Percentiles rank a stretch among this genome's conserved stretches.
phyloP scores from a whole-genome alignment of 2,329 filamentous ascomycete genomes.

The Ascochyta pisi region DNA sequence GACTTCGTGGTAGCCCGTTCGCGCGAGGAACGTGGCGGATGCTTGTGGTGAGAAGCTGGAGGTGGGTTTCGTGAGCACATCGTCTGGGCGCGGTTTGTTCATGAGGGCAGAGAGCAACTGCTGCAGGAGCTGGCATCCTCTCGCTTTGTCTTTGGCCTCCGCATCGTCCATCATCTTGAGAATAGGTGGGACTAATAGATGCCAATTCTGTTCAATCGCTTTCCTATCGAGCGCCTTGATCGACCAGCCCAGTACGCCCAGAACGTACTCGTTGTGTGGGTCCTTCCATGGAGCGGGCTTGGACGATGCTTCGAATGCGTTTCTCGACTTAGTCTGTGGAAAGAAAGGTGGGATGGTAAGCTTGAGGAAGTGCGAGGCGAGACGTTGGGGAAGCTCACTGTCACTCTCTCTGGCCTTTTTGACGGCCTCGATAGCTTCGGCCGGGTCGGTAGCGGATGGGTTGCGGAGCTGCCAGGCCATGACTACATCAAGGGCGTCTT shows the following conservation, averaged over 20 bases:
- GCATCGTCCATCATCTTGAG: slow-evolving; percentile 73
- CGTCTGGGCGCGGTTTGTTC: neutral
- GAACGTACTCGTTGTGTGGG: slow-evolving; percentile 54
- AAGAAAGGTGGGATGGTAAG: slow-evolving; percentile 73
- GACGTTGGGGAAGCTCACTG: slow-evolving; percentile 59
- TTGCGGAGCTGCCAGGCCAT: slow-evolving; percentile 90
- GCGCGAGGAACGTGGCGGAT: slow-evolving; percentile 58
- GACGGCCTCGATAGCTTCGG: slow-evolving; percentile 55
- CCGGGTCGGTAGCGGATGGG: slow-evolving; percentile 67
- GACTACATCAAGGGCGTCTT: slow-evolving; percentile 76
- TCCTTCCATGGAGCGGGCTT: slow-evolving; percentile 67
- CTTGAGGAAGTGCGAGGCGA: slow-evolving; percentile 64
- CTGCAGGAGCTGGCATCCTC: slow-evolving; percentile 63
- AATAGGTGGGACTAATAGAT: slow-evolving; percentile 72
- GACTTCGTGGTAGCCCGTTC: slow-evolving; percentile 66
- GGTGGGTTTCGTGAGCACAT: slow-evolving; percentile 28
- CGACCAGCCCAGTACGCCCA: slow-evolving; percentile 68
- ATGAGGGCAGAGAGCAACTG: slow-evolving; percentile 59
- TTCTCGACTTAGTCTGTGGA: slow-evolving; percentile 43
- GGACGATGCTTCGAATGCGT: slow-evolving; percentile 64
- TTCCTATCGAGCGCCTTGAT: slow-evolving; percentile 60
- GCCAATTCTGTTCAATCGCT: slow-evolving; percentile 66
- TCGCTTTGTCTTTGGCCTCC: slow-evolving; percentile 59
- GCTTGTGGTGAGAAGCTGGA: slow-evolving; percentile 30
- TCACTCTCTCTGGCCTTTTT: slow-evolving; percentile 47